A percentile compares a stretch with the other conserved stretches of the same genome.
Evolutionary conservation across 2,329 filamentous ascomycete species (phyloP).

Genomic region (Geosmithia flava): DNA sequence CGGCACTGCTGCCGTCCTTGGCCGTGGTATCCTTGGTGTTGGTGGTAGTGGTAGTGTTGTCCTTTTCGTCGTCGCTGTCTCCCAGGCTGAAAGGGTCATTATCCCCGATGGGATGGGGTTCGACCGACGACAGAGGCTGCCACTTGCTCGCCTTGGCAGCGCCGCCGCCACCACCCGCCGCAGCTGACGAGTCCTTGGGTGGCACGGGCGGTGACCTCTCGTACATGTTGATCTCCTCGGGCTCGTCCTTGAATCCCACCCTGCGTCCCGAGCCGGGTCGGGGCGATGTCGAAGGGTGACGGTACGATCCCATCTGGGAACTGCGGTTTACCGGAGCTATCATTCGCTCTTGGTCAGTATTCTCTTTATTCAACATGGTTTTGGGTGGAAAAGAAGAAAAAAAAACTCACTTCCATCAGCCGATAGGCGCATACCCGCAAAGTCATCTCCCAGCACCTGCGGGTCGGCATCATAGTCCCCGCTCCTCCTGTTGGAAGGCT

Average conservation of each 20-base stretch:
- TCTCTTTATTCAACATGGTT: neutral
- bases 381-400: neutral
- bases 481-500: conserved; percentile 52
- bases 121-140: conserved; percentile 78
- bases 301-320: conserved; percentile 44
- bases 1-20: conserved; percentile 17
- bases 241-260: conserved; percentile 46
- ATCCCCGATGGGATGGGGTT: conserved; percentile 73
- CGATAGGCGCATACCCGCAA: conserved; percentile 56
- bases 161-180: too few relatives aligned
- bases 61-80: conserved; percentile 89
- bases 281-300: conserved; percentile 36
- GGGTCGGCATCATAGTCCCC: conserved; percentile 91
- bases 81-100: conserved; percentile 96
- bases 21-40: conserved; percentile 32
- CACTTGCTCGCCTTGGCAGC: conserved; percentile 87
- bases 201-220: conserved; percentile 46
- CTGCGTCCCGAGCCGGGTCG: conserved; percentile 34
- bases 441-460: conserved; percentile 80
- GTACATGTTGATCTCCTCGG: conserved; percentile 68
- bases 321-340: conserved; percentile 39
- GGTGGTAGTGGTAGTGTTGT: conserved; percentile 26
- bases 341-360: conserved; percentile 6
- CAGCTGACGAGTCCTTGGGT: conserved; percentile 33
- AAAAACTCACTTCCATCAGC: conserved; percentile 45